Percentiles rank a stretch among this genome's conserved stretches.
Evolutionary conservation across 2,329 filamentous ascomycete genomes (phyloP).

Genomic region (Colletotrichum sp.): DNA sequence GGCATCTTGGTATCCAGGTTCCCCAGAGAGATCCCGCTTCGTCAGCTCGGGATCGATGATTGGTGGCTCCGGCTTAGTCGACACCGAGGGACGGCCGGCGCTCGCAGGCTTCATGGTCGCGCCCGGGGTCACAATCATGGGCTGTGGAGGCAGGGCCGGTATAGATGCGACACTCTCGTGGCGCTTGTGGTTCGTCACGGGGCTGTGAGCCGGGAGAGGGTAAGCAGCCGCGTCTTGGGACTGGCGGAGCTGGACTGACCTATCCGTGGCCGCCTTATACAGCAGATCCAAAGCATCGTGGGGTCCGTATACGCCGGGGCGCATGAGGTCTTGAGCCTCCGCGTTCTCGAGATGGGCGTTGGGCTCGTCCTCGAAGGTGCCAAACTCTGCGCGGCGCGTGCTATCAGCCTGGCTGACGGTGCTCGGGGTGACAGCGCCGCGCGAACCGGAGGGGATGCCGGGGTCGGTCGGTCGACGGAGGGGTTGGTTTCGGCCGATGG

Average conservation of each 20-base stretch:
- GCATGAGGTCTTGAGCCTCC: constrained; percentile 69
- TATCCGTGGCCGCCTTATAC: constrained; percentile 82
- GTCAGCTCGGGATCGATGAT: constrained; percentile 52
- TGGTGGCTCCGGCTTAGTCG: constrained; percentile 36
- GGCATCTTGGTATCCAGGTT: constrained; percentile 70
- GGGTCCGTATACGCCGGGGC: constrained; percentile 81
- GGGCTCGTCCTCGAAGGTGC: constrained; percentile 53
- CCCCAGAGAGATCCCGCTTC: constrained; percentile 48
- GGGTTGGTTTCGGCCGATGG: constrained; percentile 69
- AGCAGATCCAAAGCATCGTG: constrained; percentile 92
- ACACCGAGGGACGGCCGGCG: not conserved
- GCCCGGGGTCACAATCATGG: constrained; percentile 16
- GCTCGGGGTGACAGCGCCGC: constrained; percentile 37
- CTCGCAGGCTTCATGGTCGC: constrained; percentile 14
- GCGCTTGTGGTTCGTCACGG: constrained; percentile 29
- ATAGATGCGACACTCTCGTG: constrained; percentile 32
- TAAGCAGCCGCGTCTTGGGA: constrained; percentile 19
- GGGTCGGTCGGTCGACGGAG: constrained; percentile 64
- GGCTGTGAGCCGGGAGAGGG: constrained; percentile 9
- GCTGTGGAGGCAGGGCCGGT: constrained; percentile 21
- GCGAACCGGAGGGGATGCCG: constrained; percentile 4
- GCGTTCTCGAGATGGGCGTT: constrained; percentile 69
- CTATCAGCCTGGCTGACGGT: constrained; percentile 31
- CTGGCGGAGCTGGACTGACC: constrained; percentile 40
- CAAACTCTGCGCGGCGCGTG: constrained; percentile 36